These are phyloP conservation scores for Dothideomycetes sp. DNA, from an alignment of 2,329 filamentous ascomycete species.

Conservation along the genomic window DNA sequence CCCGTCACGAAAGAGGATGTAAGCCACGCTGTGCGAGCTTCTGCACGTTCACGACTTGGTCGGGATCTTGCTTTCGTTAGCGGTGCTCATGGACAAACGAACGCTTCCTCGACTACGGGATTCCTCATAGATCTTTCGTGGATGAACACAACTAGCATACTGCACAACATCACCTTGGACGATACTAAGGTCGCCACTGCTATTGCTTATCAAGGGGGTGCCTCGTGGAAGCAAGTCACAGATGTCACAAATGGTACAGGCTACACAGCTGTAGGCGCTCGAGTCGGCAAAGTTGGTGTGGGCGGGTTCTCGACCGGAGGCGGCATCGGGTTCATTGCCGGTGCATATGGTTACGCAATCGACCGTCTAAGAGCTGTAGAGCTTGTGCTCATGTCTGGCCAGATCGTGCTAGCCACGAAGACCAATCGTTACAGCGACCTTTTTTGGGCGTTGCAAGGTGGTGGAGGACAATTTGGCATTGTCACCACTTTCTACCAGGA, in stretches of 20 bases:
- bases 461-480: constrained; percentile 40
- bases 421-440: constrained; percentile 37
- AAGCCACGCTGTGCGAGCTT: constrained; percentile 8
- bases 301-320: constrained; percentile 15
- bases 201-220: constrained; percentile 14
- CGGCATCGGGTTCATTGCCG: constrained; percentile 14
- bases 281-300: constrained; percentile 13
- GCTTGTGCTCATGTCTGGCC: constrained; percentile 39
- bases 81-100: constrained; percentile 16
- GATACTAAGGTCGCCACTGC: constrained; percentile 5
- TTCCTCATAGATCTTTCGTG: constrained; percentile 15
- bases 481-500: constrained; percentile 26
- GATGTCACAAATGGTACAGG: constrained; percentile 9
- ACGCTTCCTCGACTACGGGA: constrained; percentile 12
- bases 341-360: constrained; percentile 14
- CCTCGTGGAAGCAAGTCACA: constrained; percentile 12
- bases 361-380: constrained; percentile 26
- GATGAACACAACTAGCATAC: constrained; percentile 12
- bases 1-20: constrained; percentile 14
- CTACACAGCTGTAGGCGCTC: constrained; percentile 14
- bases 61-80: constrained; percentile 13
- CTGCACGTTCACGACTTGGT: constrained; percentile 9
- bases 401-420: constrained; percentile 37
- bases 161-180: constrained; percentile 13
- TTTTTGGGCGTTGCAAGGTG: constrained; percentile 41